Evolutionary conservation across 805 yeast genomes (phyloP).

Genomic region (Sugiyamaella valdiviana): DNA sequence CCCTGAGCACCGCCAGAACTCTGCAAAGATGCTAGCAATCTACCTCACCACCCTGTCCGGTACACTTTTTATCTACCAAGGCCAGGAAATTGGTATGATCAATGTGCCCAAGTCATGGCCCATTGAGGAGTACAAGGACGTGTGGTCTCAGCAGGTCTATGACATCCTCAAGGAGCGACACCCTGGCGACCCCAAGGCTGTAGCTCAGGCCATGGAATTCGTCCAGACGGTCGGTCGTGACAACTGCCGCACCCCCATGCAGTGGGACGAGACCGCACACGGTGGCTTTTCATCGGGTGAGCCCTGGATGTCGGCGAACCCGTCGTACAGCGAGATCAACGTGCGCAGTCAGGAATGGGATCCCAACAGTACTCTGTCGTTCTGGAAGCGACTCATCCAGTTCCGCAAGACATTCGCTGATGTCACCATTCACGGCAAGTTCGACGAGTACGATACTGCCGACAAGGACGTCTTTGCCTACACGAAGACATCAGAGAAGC

Average conservation of each 20-base stretch:
- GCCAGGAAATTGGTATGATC: conserved; percentile 55
- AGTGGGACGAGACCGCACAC: conserved; percentile 41
- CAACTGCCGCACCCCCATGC: conserved; percentile 51
- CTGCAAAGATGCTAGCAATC: conserved; percentile 45
- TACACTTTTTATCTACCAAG: conserved; percentile 51
- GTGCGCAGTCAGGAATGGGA: conserved; percentile 42
- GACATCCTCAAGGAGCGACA: not conserved
- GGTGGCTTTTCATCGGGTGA: conserved; percentile 42
- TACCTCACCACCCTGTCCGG: conserved; percentile 45
- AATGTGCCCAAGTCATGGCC: conserved; percentile 41
- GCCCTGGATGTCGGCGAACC: conserved; percentile 52
- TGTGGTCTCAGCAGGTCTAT: conserved; percentile 32
- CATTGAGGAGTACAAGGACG: conserved; percentile 45
- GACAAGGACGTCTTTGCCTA: conserved; percentile 39
- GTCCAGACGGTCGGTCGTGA: conserved; percentile 39
- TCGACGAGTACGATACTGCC: conserved; percentile 39
- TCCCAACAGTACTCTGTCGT: conserved; percentile 40
- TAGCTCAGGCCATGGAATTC: conserved; percentile 7
- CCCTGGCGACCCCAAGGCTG: not conserved
- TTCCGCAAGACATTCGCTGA: conserved; percentile 43
- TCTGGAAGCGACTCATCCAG: conserved; percentile 40
- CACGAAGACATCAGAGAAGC: conserved; percentile 13
- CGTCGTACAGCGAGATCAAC: conserved; percentile 43
- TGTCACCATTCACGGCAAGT: conserved; percentile 41
- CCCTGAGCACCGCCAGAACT: conserved; percentile 30